Percentiles rank a stretch among this genome's conserved stretches.
Evolutionary conservation across 306 rosid species (phyloP).

Genomic region (Ochetophila trinervis): DNA sequence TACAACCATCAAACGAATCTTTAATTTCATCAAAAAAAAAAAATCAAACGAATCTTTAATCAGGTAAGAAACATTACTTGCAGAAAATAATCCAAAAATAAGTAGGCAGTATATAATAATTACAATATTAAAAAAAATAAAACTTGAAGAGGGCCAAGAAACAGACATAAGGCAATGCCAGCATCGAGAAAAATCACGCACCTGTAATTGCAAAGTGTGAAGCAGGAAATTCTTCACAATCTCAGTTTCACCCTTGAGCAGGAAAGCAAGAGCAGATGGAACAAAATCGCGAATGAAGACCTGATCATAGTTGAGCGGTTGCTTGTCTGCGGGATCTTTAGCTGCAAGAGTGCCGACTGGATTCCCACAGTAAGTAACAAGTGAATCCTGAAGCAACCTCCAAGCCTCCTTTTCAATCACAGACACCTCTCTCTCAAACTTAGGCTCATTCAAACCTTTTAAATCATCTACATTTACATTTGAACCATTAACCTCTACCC

Average conservation of each 20-base stretch:
- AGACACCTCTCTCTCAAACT: constrained; percentile 52
- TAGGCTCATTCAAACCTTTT: constrained; percentile 44
- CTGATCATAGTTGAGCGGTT: constrained; percentile 82
- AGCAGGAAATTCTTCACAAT: constrained; percentile 86
- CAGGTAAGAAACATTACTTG: not conserved
- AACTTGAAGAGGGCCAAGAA: not conserved
- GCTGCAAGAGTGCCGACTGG: constrained; percentile 96
- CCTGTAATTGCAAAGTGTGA: constrained; percentile 89
- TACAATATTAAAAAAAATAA: no score
- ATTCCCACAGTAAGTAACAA: constrained; percentile 72
- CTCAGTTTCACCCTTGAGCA: constrained; percentile 80
- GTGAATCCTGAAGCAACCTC: constrained; percentile 61
- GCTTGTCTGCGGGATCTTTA: constrained; percentile 59
- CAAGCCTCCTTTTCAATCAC: constrained; percentile 74
- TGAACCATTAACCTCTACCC: constrained; percentile 25
- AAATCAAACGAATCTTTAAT: not conserved
- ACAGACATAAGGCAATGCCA: not conserved
- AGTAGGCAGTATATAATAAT: not conserved
- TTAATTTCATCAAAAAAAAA: no score
- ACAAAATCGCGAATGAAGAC: constrained; percentile 87
- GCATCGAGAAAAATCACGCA: constrained; percentile 15
- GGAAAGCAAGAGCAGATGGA: constrained; percentile 84
- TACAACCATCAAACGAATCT: not conserved
- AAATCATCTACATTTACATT: constrained; percentile 37
- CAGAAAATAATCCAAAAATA: not conserved